Evolutionary conservation across 768 basidiomycete species (phyloP).

Genomic region (Piloderma croceum): DNA sequence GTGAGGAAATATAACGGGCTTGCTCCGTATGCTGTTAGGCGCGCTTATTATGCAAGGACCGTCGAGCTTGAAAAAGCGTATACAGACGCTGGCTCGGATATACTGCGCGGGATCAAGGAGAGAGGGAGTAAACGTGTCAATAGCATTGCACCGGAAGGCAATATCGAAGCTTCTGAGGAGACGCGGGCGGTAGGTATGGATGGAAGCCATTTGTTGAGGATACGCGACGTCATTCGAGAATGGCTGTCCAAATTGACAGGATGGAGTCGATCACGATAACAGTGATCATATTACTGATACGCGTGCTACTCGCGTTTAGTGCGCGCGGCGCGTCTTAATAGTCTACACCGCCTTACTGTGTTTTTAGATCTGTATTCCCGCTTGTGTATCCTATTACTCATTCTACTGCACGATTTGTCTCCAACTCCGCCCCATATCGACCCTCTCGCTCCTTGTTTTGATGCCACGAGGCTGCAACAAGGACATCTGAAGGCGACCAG

Average conservation of each 20-base stretch:
- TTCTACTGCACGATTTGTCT: too few relatives aligned
- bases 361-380: too few relatives aligned
- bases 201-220: constrained; percentile 13
- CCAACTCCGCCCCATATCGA: too few relatives aligned
- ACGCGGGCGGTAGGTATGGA: constrained; percentile 6
- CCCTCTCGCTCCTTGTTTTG: too few relatives aligned
- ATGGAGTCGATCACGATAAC: neutral
- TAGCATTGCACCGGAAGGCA: constrained; percentile 9
- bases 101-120: constrained; percentile 37
- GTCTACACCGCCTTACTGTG: too few relatives aligned
- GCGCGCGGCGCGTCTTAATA: too few relatives aligned
- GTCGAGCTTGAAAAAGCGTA: constrained; percentile 56
- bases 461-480: too few relatives aligned
- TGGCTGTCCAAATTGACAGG: constrained; percentile 18
- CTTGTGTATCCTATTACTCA: too few relatives aligned
- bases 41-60: constrained; percentile 50
- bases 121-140: constrained; percentile 9
- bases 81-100: constrained; percentile 45
- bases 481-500: too few relatives aligned
- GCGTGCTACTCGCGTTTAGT: too few relatives aligned
- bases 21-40: constrained; percentile 74
- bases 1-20: constrained; percentile 76
- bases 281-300: too few relatives aligned
- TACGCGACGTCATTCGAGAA: constrained; percentile 25
- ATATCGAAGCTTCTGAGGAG: neutral